Conservation (phyloP, 495 filamentous ascomycete genomes). For the Penicillium herquei region DNA sequence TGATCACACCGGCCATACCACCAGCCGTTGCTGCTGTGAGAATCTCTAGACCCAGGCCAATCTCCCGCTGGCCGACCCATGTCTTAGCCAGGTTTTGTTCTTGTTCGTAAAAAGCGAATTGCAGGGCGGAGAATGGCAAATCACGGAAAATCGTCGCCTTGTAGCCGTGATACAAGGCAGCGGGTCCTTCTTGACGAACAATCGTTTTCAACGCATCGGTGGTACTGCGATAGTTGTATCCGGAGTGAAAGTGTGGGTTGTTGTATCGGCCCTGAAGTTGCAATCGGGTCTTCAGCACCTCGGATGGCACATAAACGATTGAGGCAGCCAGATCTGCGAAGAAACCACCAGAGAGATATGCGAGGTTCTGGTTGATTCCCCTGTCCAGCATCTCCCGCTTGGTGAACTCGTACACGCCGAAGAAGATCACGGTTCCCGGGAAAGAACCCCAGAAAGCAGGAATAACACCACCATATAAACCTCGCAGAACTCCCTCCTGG, state of each 20-base stretch:
- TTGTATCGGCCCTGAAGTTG: slow-evolving; percentile 94
- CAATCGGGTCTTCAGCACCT: slow-evolving; percentile 92
- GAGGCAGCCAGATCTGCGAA: slow-evolving; percentile 89
- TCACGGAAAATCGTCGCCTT: slow-evolving; percentile 92
- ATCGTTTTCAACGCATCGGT: slow-evolving; percentile 81
- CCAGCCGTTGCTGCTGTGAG: slow-evolving; percentile 89
- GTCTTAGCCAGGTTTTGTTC: slow-evolving; percentile 76
- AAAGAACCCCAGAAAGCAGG: slow-evolving; percentile 92
- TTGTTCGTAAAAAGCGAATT: slow-evolving; percentile 98
- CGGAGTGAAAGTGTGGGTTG: slow-evolving; percentile 87
- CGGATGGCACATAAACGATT: slow-evolving; percentile 89
- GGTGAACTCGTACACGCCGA: slow-evolving; percentile 93
- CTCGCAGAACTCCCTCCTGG: slow-evolving; percentile 83
- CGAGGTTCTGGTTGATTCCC: slow-evolving; percentile 72
- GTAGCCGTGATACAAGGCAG: slow-evolving; percentile 90
- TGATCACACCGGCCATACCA: slow-evolving; percentile 90
- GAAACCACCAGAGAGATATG: slow-evolving; percentile 86
- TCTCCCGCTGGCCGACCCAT: slow-evolving; percentile 70
- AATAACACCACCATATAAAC: slow-evolving; percentile 88
- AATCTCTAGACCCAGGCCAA: slow-evolving; percentile 82
- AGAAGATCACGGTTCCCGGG: slow-evolving; percentile 91
- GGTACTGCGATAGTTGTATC: slow-evolving; percentile 88
- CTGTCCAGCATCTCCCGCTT: slow-evolving; percentile 84
- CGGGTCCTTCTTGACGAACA: slow-evolving; percentile 72
- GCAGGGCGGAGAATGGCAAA: slow-evolving; percentile 89